Evolutionary conservation across 768 basidiomycete genomes (phyloP), one percentile per base, ranked within the genome.

Genomic region (Rossbeevera mucosa): DNA sequence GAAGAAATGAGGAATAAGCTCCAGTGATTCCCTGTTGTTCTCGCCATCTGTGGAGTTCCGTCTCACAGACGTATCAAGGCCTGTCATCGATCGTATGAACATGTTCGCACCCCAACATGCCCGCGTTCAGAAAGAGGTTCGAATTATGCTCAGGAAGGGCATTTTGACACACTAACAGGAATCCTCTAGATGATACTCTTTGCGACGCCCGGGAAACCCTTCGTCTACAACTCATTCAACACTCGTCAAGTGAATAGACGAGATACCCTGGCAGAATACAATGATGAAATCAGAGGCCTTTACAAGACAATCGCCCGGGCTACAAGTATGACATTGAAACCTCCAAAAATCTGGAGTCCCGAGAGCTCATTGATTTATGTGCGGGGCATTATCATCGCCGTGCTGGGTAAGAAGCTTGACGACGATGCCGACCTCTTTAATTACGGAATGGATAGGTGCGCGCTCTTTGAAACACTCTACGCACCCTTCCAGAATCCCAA

Each of bases 111-210:
- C 61, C 8, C 57, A 59, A 26, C 57, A 63, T 4, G 51, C 60
- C 25, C 60, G 60, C 16, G 45, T 61, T 0, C 61, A 59, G 25
- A 62, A 59, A 22, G 60, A 61, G 60, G 60, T 62, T 38, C 18
- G 54, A 14, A 5, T 4, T 18, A 12, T 31, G 4, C 45, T 33
- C 18, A 7, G 18, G 0, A 18, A 26, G 50, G 0, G 8, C 12
- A 14, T 47, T 44, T 26, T 12, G 11, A 31, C 8, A 44, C 22
- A 18, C 16, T 8, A 11, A 58, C 26, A 9, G 11, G 3, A 24
- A 16, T 30, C 31, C 2, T 5, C 7, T 14, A 61, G 60, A 61
- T 62, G 60, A 53, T 59, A 22, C 47, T 61, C 22, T 53, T 61
- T 12, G 30, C 60, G 1, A 14, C 45, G 0, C 43, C 44, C 25